phyloP scores from a whole-genome alignment of 1,139 yeast genomes.

The Zygosaccharomyces sapae region DNA sequence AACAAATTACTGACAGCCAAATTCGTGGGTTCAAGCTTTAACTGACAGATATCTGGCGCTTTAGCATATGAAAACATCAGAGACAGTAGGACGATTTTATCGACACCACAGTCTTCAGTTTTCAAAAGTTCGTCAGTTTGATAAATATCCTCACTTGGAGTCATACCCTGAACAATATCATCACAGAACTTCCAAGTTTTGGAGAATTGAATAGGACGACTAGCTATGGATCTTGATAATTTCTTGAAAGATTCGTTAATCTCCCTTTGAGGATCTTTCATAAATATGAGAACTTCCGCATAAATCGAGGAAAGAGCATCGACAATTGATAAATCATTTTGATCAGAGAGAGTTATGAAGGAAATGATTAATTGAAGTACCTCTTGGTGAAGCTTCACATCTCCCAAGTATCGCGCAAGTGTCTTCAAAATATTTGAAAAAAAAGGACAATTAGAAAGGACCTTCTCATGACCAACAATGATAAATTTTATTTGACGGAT shows the following conservation, averaged over 20 bases:
- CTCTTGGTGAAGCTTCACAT: slow-evolving; percentile 16
- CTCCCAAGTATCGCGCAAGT: slow-evolving; percentile 13
- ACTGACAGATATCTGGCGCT: slow-evolving; percentile 3
- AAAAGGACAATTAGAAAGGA: slow-evolving; percentile 8
- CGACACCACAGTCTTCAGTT: slow-evolving; percentile 1
- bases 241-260: slow-evolving; percentile 7
- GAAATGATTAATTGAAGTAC: slow-evolving; percentile 12
- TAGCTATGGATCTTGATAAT: slow-evolving; percentile 2
- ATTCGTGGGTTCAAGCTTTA: slow-evolving; percentile 5
- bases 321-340: slow-evolving; percentile 5
- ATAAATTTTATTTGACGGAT: slow-evolving; percentile 20
- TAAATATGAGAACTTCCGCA: slow-evolving; percentile 11
- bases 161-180: slow-evolving; percentile 13
- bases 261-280: not conserved
- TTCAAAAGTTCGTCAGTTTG: slow-evolving; percentile 9
- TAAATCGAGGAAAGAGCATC: slow-evolving; percentile 15
- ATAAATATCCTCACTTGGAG: slow-evolving; percentile 9
- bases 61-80: slow-evolving; percentile 13
- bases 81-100: slow-evolving; percentile 13
- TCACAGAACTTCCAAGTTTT: slow-evolving; percentile 15
- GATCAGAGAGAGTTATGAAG: slow-evolving; percentile 8
- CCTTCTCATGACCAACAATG: slow-evolving; percentile 16
- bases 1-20: slow-evolving; percentile 8
- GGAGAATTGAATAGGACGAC: slow-evolving; percentile 2
- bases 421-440: slow-evolving; percentile 9